Base-by-base conservation (phyloP, 2,329 filamentous ascomycete species). In the Ceratocystis variospora region DNA sequence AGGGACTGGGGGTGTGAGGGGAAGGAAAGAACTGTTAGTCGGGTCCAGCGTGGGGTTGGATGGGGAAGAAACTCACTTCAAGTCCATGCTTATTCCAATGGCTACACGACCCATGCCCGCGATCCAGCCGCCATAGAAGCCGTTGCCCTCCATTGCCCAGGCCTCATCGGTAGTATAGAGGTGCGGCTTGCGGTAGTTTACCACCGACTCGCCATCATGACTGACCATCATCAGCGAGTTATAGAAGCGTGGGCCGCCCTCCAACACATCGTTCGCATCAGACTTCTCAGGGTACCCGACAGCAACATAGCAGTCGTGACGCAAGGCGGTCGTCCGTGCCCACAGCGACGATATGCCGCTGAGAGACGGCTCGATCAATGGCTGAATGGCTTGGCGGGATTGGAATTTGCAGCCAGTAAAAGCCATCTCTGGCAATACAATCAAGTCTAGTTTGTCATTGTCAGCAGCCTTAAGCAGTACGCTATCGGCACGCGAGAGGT, bases 321-420 rank as follows among this genome's bases (percentile, higher is more conserved):
- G 85, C 25, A 83, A 76, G 0, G 89, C 89, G 0, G 80, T 83
- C 0, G 80, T 83, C 46, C 83, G 78, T 0, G 88, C 88, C 89
- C 89, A 94, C 22, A 87, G 74, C 0, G 88, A 85, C 5, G 81
- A 85, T 64, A 87, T 83, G 0, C 89, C 89, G 0, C 82, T 78
- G 4, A 82, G 80, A 0, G 82, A 82, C 0, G 79, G 81, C 71
- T 94, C 89, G 2, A 93, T 81, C 70, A 79, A 88, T 0, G 87
- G 87, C 0, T 76, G 75, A 55, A 93, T 90, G 1, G 89, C 80
- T 41, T 81, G 76, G 1, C 89, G 73, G 0, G 85, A 87, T 53
- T 82, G 80, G 76, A 92, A 93, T 73, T 91, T 91, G 77, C 92
- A 94, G 37, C 89, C 87, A 67, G 84, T 81, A 72, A 93, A 90